These are phyloP conservation scores for Saturnispora gosingensis DNA, from an alignment of 805 yeast genomes.

Conservation along the genomic window DNA sequence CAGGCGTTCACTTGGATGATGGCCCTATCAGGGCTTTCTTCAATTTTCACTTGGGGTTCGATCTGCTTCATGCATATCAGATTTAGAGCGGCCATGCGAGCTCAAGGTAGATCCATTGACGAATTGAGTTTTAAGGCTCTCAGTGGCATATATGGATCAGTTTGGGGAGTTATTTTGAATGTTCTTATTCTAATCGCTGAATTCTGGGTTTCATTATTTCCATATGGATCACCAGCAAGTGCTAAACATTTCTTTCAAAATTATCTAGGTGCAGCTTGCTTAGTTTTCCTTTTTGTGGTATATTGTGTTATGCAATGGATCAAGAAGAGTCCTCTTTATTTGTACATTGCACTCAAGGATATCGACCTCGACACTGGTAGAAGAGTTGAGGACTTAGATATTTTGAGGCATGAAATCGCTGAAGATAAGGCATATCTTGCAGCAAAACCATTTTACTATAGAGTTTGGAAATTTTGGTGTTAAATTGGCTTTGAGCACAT, in stretches of 20 bases:
- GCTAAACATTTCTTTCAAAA: conserved; percentile 50
- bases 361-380: conserved; percentile 56
- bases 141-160: conserved; percentile 55
- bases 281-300: conserved; percentile 35
- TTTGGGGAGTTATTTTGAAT: conserved; percentile 46
- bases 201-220: conserved; percentile 71
- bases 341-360: conserved; percentile 34
- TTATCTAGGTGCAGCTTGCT: conserved; percentile 51
- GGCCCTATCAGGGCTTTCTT: conserved; percentile 60
- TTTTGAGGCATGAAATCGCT: conserved; percentile 44
- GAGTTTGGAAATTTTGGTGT: conserved; percentile 50
- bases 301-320: conserved; percentile 24
- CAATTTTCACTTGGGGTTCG: conserved; percentile 67
- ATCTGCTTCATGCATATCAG: conserved; percentile 55
- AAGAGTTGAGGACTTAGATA: conserved; percentile 48
- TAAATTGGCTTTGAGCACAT: conserved; percentile 14
- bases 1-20: conserved; percentile 63
- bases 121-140: conserved; percentile 58
- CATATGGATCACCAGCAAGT: conserved; percentile 39
- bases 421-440: conserved; percentile 46
- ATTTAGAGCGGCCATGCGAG: conserved; percentile 51
- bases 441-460: conserved; percentile 37
- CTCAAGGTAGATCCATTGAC: conserved; percentile 51
- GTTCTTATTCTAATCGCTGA: conserved; percentile 53
- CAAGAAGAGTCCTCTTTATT: conserved; percentile 32